Evolutionary conservation across 1,139 yeast species (phyloP).

Genomic region (Tardiomyces digboiensis): DNA sequence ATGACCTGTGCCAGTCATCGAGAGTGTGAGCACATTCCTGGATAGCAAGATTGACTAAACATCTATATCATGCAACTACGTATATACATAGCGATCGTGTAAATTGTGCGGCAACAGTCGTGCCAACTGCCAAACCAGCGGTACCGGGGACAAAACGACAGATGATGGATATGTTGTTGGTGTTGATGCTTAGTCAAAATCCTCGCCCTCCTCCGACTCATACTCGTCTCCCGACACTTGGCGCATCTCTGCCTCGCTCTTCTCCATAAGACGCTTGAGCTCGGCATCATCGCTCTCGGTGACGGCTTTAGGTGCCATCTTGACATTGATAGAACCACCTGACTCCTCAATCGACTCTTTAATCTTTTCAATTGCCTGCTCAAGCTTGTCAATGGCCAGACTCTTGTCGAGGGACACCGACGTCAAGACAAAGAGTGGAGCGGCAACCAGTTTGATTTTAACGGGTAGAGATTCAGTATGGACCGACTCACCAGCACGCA

Average conservation of each 20-base stretch:
- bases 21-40: too few species aligned
- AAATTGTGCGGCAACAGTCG: too few species aligned
- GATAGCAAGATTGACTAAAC: too few species aligned
- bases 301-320: conserved; percentile 98
- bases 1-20: too few species aligned
- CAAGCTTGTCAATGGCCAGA: conserved; percentile 73
- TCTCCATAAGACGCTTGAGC: conserved; percentile 83
- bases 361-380: conserved; percentile 70
- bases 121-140: too few species aligned
- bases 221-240: conserved; percentile 54
- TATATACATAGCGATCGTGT: too few species aligned
- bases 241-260: conserved; percentile 57
- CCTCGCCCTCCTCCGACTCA: conserved; percentile 30
- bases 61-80: too few species aligned
- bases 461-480: conserved; percentile 77
- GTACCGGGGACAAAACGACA: too few species aligned
- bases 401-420: conserved; percentile 89
- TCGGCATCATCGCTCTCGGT: conserved; percentile 98
- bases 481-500: conserved; percentile 75
- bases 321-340: conserved; percentile 86
- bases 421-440: conserved; percentile 91
- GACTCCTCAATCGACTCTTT: conserved; percentile 55
- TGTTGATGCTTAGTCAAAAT: background rate
- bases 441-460: conserved; percentile 93
- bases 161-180: too few species aligned